phyloP scores from a whole-genome alignment of 352 stramenopile species.

The Chrysophaeum taylorii region DNA sequence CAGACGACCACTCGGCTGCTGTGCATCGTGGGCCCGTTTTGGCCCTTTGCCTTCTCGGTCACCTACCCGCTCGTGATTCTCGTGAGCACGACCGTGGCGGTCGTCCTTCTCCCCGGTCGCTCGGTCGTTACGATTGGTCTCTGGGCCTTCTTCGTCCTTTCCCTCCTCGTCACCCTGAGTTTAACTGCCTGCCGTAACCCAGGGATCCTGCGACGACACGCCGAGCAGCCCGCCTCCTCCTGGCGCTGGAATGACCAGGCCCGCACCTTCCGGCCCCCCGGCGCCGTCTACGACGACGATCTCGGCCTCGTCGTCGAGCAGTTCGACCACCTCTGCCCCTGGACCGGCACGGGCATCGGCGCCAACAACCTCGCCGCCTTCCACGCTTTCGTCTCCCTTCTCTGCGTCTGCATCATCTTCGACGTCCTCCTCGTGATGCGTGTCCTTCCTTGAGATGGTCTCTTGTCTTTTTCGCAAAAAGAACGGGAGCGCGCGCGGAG shows the following conservation, averaged over 20 bases:
- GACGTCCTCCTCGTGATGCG: slow-evolving; percentile 14
- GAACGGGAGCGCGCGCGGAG: no score
- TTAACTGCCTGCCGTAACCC: slow-evolving; percentile 50
- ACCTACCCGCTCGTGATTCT: slow-evolving; percentile 58
- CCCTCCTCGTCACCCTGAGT: slow-evolving; percentile 40
- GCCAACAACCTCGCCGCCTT: slow-evolving; percentile 50
- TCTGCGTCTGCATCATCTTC: slow-evolving; percentile 26
- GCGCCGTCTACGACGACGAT: slow-evolving; percentile 50
- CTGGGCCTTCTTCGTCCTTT: slow-evolving; percentile 36
- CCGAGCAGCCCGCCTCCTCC: slow-evolving; percentile 27
- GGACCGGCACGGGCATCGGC: slow-evolving; percentile 56
- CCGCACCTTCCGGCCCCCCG: slow-evolving; percentile 45
- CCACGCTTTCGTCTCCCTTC: slow-evolving; percentile 41
- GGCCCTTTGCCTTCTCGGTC: slow-evolving; percentile 51
- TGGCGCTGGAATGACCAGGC: slow-evolving; percentile 57
- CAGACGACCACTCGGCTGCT: slow-evolving; percentile 31
- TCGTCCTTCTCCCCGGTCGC: slow-evolving; percentile 26
- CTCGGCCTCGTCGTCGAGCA: slow-evolving; percentile 49
- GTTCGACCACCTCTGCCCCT: slow-evolving; percentile 62
- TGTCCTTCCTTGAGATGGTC: not conserved
- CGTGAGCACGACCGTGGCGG: slow-evolving; percentile 33
- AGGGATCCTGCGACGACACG: slow-evolving; percentile 42
- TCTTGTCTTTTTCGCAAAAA: no score
- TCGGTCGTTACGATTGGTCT: slow-evolving; percentile 28
- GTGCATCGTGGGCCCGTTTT: slow-evolving; percentile 52